Evolutionary conservation across 768 basidiomycete species (phyloP).

Genomic region (Boletus sp.): DNA sequence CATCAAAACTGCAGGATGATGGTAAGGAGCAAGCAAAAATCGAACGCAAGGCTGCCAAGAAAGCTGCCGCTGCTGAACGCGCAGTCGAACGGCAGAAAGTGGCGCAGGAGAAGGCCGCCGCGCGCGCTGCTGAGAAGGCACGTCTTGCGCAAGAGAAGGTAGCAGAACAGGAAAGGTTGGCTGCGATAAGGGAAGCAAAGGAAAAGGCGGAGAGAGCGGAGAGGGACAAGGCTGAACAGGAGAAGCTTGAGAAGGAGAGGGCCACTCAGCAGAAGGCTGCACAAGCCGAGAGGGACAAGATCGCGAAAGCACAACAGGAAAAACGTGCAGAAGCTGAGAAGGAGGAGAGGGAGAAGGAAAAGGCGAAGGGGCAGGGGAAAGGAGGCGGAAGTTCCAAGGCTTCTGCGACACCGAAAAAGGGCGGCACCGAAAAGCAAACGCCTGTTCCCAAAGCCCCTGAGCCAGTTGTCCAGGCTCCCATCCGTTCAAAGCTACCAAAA

Average conservation of each 20-base stretch:
- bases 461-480: constrained; percentile 59
- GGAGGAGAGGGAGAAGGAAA: constrained; percentile 31
- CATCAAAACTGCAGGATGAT: constrained; percentile 33
- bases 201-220: constrained; percentile 36
- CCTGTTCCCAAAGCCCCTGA: constrained; percentile 28
- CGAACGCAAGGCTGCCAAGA: constrained; percentile 64
- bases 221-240: constrained; percentile 39
- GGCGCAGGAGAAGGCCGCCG: constrained; percentile 58
- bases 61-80: constrained; percentile 59
- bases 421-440: constrained; percentile 18
- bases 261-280: constrained; percentile 31
- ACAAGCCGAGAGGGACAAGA: constrained; percentile 38
- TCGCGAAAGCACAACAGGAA: constrained; percentile 34
- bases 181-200: constrained; percentile 38
- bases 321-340: constrained; percentile 28
- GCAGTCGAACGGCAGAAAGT: constrained; percentile 57
- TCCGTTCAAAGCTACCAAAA: constrained; percentile 81
- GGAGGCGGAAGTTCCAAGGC: constrained; percentile 26
- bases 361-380: constrained; percentile 27
- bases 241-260: constrained; percentile 40
- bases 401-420: constrained; percentile 15
- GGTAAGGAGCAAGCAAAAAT: constrained; percentile 53
- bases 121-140: constrained; percentile 51
- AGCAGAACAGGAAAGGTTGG: constrained; percentile 49
- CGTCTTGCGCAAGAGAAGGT: constrained; percentile 54